Evolutionary conservation across 202 grass and related monocot species (phyloP), one percentile per base, ranked within the genome.

Genomic region (Schoenoplectus triqueter): DNA sequence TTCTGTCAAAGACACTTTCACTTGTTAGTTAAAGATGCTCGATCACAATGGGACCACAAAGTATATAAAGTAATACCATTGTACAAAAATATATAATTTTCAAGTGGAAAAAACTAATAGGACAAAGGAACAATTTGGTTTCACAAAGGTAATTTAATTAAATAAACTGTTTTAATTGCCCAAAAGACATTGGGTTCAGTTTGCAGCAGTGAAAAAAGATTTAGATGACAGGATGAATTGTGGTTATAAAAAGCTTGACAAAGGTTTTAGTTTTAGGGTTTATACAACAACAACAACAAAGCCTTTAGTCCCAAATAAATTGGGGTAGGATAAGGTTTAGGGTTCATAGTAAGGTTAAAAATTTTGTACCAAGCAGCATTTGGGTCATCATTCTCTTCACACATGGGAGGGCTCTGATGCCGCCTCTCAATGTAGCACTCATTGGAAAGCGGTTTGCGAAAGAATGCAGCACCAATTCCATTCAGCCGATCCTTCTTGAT

Each of bases 401-500:
- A 99, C 91, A 99, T 91, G 1, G 96, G 93, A 55, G 96, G 96
- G 50, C 86, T 90, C 73, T 85, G 91, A 84, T 80, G 64, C 86
- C 20, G 14, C 85, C 96, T 66, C 14, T 7, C 63, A 18, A 92
- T 90, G 85, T 99, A 99, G 83, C 96, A 99, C 15, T 88, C 90
- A 76, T 99, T 99, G 0, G 85, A 86, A 75, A 76, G 86, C 11
- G 96, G 96, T 85, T 99, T 99, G 7, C 90, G 87, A 84, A 92
- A 99, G 86, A 99, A 92, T 20, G 96, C 96, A n/a, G 71, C 87
- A 78, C 81, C 96, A 55, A 99, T 69, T 82, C 90, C 90, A 57
- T 99, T 99, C 17, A 99, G 84, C 65, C 73, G 55, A 79, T 98
- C 93, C 66, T 95, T 98, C 79, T 88, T 98, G 78, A 98, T 90